A percentile compares a stretch with the other conserved stretches of the same genome.
Conservation (phyloP, 1,284 basidiomycete genomes). For the Wolfiporia cocos region DNA sequence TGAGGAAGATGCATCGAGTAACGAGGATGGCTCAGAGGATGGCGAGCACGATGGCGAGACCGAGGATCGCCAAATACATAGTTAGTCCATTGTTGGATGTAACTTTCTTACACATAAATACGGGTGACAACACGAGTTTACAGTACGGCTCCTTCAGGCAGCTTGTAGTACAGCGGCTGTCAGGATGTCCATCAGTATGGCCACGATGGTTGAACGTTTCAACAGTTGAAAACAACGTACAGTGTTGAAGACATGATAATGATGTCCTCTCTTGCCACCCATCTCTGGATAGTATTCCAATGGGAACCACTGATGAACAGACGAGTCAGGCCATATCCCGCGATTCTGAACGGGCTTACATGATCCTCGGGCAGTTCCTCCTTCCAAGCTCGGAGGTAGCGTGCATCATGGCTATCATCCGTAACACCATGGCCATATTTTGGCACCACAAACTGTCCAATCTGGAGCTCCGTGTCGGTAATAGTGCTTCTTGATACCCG, state of each 20-base stretch:
- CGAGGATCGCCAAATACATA: constrained; percentile 14
- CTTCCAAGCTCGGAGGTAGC: constrained; percentile 65
- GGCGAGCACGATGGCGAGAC: constrained; percentile 14
- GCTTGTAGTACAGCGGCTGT: constrained; percentile 63
- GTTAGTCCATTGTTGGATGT: constrained; percentile 10
- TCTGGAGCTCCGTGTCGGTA: constrained; percentile 74
- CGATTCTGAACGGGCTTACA: constrained; percentile 33
- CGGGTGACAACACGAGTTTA: constrained; percentile 25
- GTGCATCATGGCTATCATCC: constrained; percentile 55
- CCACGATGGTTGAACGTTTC: constrained; percentile 1
- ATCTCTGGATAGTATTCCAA: constrained; percentile 57
- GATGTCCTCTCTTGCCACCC: constrained; percentile 63
- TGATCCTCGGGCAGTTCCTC: constrained; percentile 58
- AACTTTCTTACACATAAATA: constrained; percentile 3
- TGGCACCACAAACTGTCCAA: constrained; percentile 78
- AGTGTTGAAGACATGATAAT: constrained; percentile 71
- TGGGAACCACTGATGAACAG: constrained; percentile 62
- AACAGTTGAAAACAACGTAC: constrained; percentile 30
- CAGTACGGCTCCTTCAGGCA: constrained; percentile 46
- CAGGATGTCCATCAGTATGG: constrained; percentile 4
- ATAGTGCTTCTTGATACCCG: constrained; percentile 66
- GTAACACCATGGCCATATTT: constrained; percentile 44
- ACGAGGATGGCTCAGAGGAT: constrained; percentile 26
- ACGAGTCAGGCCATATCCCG: background rate
- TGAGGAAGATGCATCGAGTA: constrained; percentile 23